Conservation (phyloP, 1,284 basidiomycete genomes). For the Microbotryum violaceum region DNA sequence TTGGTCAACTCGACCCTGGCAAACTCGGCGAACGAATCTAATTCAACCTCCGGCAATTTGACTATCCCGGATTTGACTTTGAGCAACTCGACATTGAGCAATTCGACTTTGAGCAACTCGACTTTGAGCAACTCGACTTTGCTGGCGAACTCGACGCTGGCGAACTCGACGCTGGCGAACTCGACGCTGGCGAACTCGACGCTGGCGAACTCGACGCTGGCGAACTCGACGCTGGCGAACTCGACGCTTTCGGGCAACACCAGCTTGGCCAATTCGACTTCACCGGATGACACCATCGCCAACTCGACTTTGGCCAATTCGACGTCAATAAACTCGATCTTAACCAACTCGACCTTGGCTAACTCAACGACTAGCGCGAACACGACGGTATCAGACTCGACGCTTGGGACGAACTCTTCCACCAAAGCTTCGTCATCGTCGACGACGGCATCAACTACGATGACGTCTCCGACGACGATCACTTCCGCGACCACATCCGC, state of each 20-base stretch:
- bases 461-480: neutral
- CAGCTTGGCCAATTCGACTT: too few species aligned
- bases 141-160: neutral
- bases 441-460: neutral
- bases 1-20: neutral
- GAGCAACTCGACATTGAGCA: too few species aligned
- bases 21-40: too few species aligned
- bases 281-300: neutral
- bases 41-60: too few species aligned
- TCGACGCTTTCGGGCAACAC: neutral
- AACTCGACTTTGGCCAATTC: neutral
- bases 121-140: neutral
- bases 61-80: too few species aligned
- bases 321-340: neutral
- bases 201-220: neutral
- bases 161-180: neutral
- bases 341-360: neutral
- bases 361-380: neutral
- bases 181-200: neutral
- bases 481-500: too few species aligned
- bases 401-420: neutral
- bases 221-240: neutral
- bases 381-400: slow-evolving; percentile 2
- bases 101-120: too few species aligned
- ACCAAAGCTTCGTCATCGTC: neutral